Conservation (phyloP, 352 stramenopile species). For the Phytophthora pseudosyringae region DNA sequence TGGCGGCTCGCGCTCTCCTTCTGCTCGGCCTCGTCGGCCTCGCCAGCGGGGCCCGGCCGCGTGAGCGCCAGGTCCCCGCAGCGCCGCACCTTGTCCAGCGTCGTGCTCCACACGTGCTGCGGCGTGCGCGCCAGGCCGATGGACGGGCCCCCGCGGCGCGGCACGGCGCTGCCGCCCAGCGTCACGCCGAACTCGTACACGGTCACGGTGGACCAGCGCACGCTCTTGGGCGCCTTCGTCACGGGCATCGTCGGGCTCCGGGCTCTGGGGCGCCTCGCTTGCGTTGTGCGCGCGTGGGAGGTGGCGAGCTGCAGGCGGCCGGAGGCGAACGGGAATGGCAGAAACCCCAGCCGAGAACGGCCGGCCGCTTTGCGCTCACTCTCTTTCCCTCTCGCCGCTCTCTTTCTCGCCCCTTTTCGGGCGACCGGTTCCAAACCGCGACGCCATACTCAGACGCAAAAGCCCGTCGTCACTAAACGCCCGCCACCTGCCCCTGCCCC, state of each 20-base stretch:
- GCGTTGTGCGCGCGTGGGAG: neutral
- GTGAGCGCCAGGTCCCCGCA: slow-evolving; percentile 34
- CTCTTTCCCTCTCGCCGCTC: slow-evolving; percentile 25
- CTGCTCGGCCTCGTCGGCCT: slow-evolving; percentile 8
- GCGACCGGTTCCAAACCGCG: slow-evolving; percentile 1
- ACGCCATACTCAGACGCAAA: slow-evolving; percentile 27
- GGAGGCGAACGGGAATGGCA: slow-evolving; percentile 16
- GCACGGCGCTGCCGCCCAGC: slow-evolving; percentile 58
- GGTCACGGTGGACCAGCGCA: slow-evolving; percentile 65
- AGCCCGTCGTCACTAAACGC: slow-evolving; percentile 7
- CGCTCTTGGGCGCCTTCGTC: slow-evolving; percentile 42
- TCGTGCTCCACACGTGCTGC: slow-evolving; percentile 51
- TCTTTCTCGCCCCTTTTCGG: slow-evolving; percentile 25
- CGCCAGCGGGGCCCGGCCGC: neutral
- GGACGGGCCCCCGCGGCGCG: slow-evolving; percentile 52
- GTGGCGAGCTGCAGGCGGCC: neutral
- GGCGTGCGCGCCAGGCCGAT: slow-evolving; percentile 54
- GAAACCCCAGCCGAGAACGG: slow-evolving; percentile 12
- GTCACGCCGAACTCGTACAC: slow-evolving; percentile 73
- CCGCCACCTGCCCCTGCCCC: slow-evolving; percentile 9
- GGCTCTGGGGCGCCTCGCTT: neutral
- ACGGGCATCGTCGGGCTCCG: neutral
- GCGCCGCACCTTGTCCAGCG: slow-evolving; percentile 44
- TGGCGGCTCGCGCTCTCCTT: slow-evolving; percentile 17
- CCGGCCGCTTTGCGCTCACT: slow-evolving; percentile 1